Percentiles rank a stretch among this genome's conserved stretches.
phyloP scores from a whole-genome alignment of 2,329 filamentous ascomycete species.

The Neophaeococcomyces aloes region DNA sequence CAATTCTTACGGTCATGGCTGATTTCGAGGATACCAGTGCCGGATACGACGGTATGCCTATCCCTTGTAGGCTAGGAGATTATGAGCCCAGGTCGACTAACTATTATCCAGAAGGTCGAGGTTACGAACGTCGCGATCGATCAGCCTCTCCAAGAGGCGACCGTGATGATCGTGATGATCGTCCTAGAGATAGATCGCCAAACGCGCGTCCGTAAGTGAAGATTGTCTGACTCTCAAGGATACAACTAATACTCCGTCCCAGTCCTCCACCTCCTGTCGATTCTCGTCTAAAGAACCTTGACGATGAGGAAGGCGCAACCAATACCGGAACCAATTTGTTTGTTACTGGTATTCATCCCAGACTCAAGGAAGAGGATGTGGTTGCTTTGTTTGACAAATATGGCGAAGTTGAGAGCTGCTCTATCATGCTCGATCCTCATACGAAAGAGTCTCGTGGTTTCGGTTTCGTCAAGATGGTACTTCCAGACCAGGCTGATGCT shows the following conservation, averaged over 20 bases:
- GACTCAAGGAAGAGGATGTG: conserved; percentile 79
- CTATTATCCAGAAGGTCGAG: conserved; percentile 43
- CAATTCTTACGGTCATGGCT: conserved; percentile 27
- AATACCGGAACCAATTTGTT: conserved; percentile 98
- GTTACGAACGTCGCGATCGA: conserved; percentile 56
- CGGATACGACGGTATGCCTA: conserved; percentile 53
- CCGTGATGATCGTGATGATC: conserved; percentile 40
- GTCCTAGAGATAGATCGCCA: conserved; percentile 50
- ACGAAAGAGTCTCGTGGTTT: conserved; percentile 98
- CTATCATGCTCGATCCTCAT: conserved; percentile 98
- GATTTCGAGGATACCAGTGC: conserved; percentile 58
- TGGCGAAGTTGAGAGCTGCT: conserved; percentile 96
- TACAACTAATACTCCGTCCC: conserved; percentile 25
- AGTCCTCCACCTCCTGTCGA: conserved; percentile 35
- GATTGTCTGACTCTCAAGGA: not conserved
- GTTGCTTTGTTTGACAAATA: conserved; percentile 97
- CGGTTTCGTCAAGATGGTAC: conserved; percentile 98
- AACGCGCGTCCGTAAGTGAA: conserved; percentile 46
- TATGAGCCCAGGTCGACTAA: not conserved
- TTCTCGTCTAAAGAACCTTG: conserved; percentile 36
- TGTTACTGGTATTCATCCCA: conserved; percentile 94
- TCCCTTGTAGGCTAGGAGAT: not conserved
- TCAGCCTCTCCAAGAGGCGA: conserved; percentile 56
- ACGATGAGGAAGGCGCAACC: conserved; percentile 54
- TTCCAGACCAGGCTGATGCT: conserved; percentile 86